Conservation (phyloP, 768 basidiomycete genomes). For the Rhodotorula babjevae region DNA sequence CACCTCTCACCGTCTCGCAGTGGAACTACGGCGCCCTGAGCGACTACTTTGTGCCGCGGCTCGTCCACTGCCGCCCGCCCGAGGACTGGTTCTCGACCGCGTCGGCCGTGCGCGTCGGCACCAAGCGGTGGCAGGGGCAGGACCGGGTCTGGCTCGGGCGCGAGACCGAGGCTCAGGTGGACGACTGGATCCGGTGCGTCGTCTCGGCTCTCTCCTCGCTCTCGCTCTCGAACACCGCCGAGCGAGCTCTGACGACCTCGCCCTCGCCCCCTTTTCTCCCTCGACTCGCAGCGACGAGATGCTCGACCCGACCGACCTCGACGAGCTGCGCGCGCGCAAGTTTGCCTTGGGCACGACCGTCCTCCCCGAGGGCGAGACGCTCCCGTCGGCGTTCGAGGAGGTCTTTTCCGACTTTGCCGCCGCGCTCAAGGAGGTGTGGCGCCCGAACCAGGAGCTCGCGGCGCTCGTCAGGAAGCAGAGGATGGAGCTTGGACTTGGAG, state of each 20-base stretch:
- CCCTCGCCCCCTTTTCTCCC: too few species aligned
- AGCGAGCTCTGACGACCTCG: background rate
- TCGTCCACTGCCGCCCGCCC: constrained; percentile 33
- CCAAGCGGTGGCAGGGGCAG: constrained; percentile 19
- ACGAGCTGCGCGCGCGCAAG: constrained; percentile 6
- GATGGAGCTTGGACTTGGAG: constrained; percentile 35
- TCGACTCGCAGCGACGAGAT: constrained; percentile 24
- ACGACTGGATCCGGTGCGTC: constrained; percentile 30
- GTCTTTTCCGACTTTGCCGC: constrained; percentile 21
- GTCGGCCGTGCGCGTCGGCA: constrained; percentile 6
- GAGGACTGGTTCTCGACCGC: constrained; percentile 28
- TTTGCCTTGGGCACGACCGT: background rate
- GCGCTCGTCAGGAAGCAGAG: constrained; percentile 23
- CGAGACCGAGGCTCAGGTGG: constrained; percentile 5
- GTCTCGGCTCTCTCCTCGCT: too few species aligned
- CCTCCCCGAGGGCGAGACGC: constrained; percentile 31
- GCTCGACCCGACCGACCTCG: constrained; percentile 19
- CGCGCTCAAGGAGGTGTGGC: constrained; percentile 31
- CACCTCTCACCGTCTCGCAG: too few species aligned
- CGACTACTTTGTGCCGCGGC: constrained; percentile 34
- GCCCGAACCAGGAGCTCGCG: constrained; percentile 35
- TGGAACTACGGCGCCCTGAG: constrained; percentile 32
- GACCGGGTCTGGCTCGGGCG: constrained; percentile 28
- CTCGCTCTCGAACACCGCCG: background rate
- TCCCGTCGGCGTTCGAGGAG: constrained; percentile 26